Base-by-base conservation (phyloP, 495 filamentous ascomycete genomes). In the Xylaria telfairii region DNA sequence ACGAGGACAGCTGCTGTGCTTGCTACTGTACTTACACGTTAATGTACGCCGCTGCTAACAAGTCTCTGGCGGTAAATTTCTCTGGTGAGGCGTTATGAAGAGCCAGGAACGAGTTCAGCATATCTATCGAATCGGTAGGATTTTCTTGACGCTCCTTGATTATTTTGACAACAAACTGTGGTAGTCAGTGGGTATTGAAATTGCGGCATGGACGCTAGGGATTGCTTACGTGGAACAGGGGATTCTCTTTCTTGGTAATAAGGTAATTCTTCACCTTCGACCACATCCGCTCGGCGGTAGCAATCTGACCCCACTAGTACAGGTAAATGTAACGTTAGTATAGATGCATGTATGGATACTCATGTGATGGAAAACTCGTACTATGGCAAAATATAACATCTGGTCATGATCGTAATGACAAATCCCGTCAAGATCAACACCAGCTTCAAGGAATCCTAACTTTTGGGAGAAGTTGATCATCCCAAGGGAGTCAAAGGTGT, bases 401-500 rank as follows among this genome's bases (percentile, higher is more conserved):
- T 65, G 47, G 44, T 71, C 64, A 39, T 62, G 59, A 37, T 62
- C 61, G 21, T 44, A 44, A 21, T 64, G 41, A 51, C 32, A 64
- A 53, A 59, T 59, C 32, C 68, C n/a, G 87, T 83, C 81, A 32
- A 88, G 81, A 42, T 89, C 87, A 9, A 83, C 65, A 32, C 86
- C 87, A 19, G 67, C 47, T 64, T 87, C 84, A 1, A 88, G 77
- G 69, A 88, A 87, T 1, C 87, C 86, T 62, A 89, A 83, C 30
- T 83, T 82, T 56, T 86, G 80, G 4, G 83, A 86, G 65, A 84
- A 89, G 0, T 86, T 88, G 53, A 89, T 84, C 65, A 83, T 77
- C 7, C 86, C 84, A 47, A 90, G 87, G 5, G 89, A 87, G 72
- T 90, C 88, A 70, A 87, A 89, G 0, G 87, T 86, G 71, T 86